phyloP scores from a whole-genome alignment of 805 yeast genomes.

The Pichia sporocuriosa region DNA sequence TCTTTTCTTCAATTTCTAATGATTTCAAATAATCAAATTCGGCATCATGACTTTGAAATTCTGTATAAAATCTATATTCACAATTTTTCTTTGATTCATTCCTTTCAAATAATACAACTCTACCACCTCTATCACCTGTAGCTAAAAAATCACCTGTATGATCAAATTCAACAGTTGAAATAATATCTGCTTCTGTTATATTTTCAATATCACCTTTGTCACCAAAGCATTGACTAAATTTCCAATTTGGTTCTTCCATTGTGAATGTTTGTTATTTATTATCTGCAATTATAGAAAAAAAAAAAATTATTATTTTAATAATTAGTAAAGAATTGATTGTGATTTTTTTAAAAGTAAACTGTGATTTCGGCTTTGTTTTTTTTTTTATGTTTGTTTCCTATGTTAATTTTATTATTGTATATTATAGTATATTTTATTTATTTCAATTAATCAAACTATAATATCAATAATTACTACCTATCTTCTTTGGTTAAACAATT shows the following conservation, averaged over 20 bases:
- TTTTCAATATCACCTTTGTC: constrained; percentile 96
- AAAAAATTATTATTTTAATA: background rate
- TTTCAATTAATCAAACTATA: too few species aligned
- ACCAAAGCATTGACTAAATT: constrained; percentile 96
- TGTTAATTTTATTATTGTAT: too few species aligned
- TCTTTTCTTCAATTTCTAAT: constrained; percentile 94
- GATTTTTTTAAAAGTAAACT: too few species aligned
- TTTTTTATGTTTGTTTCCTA: too few species aligned
- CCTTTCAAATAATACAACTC: constrained; percentile 93
- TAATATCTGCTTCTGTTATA: constrained; percentile 94
- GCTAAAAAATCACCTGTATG: constrained; percentile 92
- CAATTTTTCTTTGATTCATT: constrained; percentile 70
- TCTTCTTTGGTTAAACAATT: too few species aligned
- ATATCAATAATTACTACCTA: too few species aligned
- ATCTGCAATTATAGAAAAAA: too few species aligned
- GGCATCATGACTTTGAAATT: constrained; percentile 97
- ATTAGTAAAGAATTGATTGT: background rate
- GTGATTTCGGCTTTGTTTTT: too few species aligned
- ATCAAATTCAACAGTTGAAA: constrained; percentile 94
- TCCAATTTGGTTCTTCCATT: constrained; percentile 46
- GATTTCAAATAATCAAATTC: constrained; percentile 96
- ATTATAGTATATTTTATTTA: too few species aligned
- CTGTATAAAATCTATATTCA: constrained; percentile 93
- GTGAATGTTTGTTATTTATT: constrained; percentile 2
- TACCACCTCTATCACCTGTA: constrained; percentile 97